phyloP scores from a whole-genome alignment of 768 basidiomycete genomes.

The Rhodotorula babjevae region DNA sequence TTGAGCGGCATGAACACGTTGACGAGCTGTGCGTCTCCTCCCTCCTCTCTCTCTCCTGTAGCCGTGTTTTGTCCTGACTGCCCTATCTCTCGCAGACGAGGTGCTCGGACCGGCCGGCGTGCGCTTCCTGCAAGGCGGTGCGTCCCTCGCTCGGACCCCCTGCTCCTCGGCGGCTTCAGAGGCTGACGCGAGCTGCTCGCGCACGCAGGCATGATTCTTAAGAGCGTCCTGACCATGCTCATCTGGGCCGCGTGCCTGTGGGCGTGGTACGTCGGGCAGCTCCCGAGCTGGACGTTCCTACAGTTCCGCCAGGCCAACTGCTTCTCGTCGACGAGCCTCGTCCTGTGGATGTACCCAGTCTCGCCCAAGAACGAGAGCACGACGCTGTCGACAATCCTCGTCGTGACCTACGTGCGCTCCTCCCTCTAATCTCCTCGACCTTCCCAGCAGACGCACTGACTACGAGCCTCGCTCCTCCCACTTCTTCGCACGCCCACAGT shows the following conservation, averaged over 20 bases:
- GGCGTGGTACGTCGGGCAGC: slow-evolving; percentile 16
- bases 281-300: slow-evolving; percentile 12
- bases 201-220: slow-evolving; percentile 21
- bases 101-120: slow-evolving; percentile 29
- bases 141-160: too few species aligned
- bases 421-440: neutral
- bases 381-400: neutral
- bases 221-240: slow-evolving; percentile 12
- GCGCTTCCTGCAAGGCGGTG: slow-evolving; percentile 19
- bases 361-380: neutral
- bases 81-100: neutral
- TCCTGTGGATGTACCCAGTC: slow-evolving; percentile 26
- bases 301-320: slow-evolving; percentile 30
- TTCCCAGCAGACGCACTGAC: neutral
- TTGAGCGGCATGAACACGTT: slow-evolving; percentile 26
- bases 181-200: too few species aligned
- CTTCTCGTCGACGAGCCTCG: slow-evolving; percentile 8
- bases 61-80: too few species aligned
- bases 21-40: slow-evolving; percentile 9
- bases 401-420: slow-evolving; percentile 14
- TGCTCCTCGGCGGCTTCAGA: too few species aligned
- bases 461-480: too few species aligned
- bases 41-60: too few species aligned
- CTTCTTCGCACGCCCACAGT: neutral
- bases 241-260: slow-evolving; percentile 28